Conservation (phyloP, 179 eudicot species). For the Vitellaria paradoxa region DNA sequence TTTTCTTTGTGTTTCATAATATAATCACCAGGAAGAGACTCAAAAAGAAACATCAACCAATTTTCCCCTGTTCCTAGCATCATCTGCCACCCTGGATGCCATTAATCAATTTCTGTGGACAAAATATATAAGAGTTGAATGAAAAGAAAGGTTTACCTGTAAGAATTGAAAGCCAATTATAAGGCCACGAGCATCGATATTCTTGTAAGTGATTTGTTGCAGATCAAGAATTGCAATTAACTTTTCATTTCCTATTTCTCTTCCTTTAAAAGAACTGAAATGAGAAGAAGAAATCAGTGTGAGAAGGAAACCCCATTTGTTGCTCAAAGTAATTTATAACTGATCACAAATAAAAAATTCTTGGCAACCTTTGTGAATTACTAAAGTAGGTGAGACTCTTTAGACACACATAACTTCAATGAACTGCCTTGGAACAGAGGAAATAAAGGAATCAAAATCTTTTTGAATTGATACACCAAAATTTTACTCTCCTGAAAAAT, state of each 20-base stretch:
- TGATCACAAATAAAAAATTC: not conserved
- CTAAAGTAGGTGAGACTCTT: not conserved
- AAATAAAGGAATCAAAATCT: not conserved
- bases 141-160: slow-evolving; percentile 34
- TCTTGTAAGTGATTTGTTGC: slow-evolving; percentile 40
- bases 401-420: not conserved
- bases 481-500: not conserved
- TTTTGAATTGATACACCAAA: not conserved
- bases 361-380: not conserved
- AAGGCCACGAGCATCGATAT: slow-evolving; percentile 50
- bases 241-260: slow-evolving; percentile 56
- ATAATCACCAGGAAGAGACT: not conserved
- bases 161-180: slow-evolving; percentile 60
- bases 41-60: not conserved
- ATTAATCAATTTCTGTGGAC: not conserved
- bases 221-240: slow-evolving; percentile 49
- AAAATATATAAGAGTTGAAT: not conserved
- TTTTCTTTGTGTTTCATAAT: not conserved
- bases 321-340: not conserved
- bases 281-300: slow-evolving; percentile 6
- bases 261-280: slow-evolving; percentile 41
- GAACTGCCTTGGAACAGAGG: not conserved
- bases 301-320: not conserved
- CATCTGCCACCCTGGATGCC: not conserved
- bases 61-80: not conserved